These are phyloP conservation scores for Kwoniella shandongensis DNA, from an alignment of 768 basidiomycete genomes.

Conservation along the genomic window DNA sequence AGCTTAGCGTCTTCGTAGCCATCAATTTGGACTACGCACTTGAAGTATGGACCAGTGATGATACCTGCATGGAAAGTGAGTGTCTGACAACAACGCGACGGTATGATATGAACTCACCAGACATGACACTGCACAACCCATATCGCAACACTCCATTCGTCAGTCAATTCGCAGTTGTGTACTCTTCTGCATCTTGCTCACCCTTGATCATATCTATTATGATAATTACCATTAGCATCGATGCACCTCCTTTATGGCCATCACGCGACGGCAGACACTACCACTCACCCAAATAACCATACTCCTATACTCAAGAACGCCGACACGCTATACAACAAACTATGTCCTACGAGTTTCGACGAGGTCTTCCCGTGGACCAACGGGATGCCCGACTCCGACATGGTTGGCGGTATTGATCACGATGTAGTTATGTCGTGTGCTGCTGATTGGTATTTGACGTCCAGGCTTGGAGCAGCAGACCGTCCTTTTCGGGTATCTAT, in stretches of 20 bases:
- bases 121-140: conserved; percentile 42
- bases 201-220: conserved; percentile 51
- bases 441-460: too few relatives aligned
- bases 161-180: too few relatives aligned
- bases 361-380: conserved; percentile 43
- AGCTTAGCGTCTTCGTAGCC: too few relatives aligned
- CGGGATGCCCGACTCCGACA: conserved; percentile 37
- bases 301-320: conserved; percentile 51
- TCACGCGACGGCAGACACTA: neutral
- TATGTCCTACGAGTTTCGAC: conserved; percentile 39
- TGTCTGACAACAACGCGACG: too few relatives aligned
- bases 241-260: neutral
- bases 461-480: too few relatives aligned
- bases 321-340: conserved; percentile 50
- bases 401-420: neutral
- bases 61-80: conserved; percentile 73
- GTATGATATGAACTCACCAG: too few relatives aligned
- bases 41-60: conserved; percentile 62
- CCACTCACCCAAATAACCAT: conserved; percentile 52
- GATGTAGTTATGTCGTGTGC: neutral
- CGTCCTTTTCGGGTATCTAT: too few relatives aligned
- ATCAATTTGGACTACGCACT: conserved; percentile 24
- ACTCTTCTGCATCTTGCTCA: too few relatives aligned
- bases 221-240: neutral
- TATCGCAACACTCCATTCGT: neutral